Evolutionary conservation across 2,329 filamentous ascomycete species (phyloP).

Genomic region (Fusarium chlamydosporum): DNA sequence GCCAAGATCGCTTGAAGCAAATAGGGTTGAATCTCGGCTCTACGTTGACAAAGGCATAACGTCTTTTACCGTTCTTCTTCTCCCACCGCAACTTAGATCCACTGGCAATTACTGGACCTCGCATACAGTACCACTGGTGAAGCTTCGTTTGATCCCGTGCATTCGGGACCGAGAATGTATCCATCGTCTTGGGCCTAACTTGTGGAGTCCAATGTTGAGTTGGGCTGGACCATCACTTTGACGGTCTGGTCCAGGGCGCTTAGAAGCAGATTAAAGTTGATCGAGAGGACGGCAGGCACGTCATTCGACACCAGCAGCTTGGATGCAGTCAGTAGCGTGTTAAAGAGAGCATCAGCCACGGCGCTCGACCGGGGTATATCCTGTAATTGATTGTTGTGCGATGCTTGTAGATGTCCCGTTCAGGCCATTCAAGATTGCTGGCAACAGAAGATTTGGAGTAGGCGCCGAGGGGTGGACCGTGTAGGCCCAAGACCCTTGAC

Average conservation of each 20-base stretch:
- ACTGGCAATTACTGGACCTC: slow-evolving; percentile 36
- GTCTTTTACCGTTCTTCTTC: slow-evolving; percentile 12
- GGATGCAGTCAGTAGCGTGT: slow-evolving; percentile 37
- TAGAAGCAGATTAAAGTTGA: slow-evolving; percentile 38
- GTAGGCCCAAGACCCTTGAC: slow-evolving; percentile 23
- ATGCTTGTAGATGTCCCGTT: slow-evolving; percentile 18
- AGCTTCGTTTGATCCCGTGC: slow-evolving; percentile 36
- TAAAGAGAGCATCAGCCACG: slow-evolving; percentile 23
- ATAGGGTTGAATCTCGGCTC: slow-evolving; percentile 39
- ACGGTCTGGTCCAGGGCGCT: slow-evolving; percentile 45
- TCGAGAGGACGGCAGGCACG: slow-evolving; percentile 38
- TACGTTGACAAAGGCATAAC: slow-evolving; percentile 33
- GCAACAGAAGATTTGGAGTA: slow-evolving; percentile 20
- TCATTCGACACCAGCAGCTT: slow-evolving; percentile 48
- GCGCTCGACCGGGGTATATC: slow-evolving; percentile 27
- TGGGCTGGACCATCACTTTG: slow-evolving; percentile 18
- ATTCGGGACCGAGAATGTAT: slow-evolving; percentile 27
- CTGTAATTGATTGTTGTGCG: slow-evolving; percentile 2
- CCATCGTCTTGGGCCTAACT: slow-evolving; percentile 22
- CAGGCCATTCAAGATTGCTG: slow-evolving; percentile 17
- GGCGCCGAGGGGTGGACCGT: slow-evolving; percentile 35
- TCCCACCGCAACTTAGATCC: slow-evolving; percentile 42
- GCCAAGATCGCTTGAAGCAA: slow-evolving; percentile 44
- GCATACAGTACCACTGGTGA: slow-evolving; percentile 30
- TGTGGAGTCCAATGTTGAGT: slow-evolving; percentile 32